These are phyloP conservation scores for Cicer arietinum DNA, from an alignment of 306 rosid species.

Conservation along the genomic window DNA sequence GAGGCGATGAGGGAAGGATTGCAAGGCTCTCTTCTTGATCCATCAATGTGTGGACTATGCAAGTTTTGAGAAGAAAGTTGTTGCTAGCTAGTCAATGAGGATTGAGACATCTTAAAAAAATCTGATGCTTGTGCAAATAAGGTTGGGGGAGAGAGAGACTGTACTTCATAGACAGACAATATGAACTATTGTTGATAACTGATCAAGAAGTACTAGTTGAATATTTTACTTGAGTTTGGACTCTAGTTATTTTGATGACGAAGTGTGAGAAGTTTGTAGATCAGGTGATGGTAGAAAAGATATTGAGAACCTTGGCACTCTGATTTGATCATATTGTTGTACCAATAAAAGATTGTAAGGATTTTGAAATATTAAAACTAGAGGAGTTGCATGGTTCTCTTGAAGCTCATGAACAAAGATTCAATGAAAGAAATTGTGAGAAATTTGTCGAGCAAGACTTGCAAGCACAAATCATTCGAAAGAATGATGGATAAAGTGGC, in stretches of 20 bases:
- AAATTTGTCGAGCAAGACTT: neutral
- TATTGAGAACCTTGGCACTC: neutral
- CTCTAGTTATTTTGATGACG: neutral
- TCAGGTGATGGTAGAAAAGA: neutral
- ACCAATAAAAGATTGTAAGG: too few relatives aligned
- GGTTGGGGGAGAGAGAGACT: too few relatives aligned
- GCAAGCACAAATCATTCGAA: neutral
- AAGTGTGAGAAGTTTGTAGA: neutral
- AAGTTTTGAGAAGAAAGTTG: too few relatives aligned
- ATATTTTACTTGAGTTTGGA: neutral
- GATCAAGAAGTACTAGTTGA: neutral
- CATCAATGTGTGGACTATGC: too few relatives aligned
- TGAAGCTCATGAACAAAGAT: neutral
- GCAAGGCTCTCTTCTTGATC: too few relatives aligned
- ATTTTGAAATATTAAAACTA: neutral
- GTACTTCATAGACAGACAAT: too few relatives aligned
- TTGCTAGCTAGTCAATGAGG: too few relatives aligned
- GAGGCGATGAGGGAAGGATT: too few relatives aligned
- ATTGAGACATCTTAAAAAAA: too few relatives aligned
- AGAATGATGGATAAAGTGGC: neutral
- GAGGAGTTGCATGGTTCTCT: neutral
- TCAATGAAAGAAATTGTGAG: neutral
- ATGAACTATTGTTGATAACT: neutral
- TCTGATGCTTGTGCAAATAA: too few relatives aligned
- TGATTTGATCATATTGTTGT: too few relatives aligned